These are phyloP conservation scores for Citrus trifoliata DNA, from an alignment of 345 rosid species.

Conservation along the genomic window DNA sequence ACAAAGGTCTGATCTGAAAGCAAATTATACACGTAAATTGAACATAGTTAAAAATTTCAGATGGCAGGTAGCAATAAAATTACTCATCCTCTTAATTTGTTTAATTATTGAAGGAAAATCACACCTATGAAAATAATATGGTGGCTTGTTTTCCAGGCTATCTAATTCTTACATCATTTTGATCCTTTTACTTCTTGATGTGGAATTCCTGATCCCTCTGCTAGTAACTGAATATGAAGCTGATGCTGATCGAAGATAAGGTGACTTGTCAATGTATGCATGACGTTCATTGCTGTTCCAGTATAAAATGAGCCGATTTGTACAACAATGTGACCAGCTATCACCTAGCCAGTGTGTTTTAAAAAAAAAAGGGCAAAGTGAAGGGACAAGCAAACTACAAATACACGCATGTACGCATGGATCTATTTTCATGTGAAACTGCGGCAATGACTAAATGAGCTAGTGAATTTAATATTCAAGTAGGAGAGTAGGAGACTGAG, in stretches of 20 bases:
- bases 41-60: background rate
- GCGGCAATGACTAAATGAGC: background rate
- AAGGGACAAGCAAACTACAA: background rate
- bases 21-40: background rate
- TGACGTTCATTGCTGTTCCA: slow-evolving; percentile 83
- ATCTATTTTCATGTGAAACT: background rate
- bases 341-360: slow-evolving; percentile 52
- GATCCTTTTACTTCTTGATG: slow-evolving; percentile 52
- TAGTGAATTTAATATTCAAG: background rate
- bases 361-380: background rate
- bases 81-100: background rate
- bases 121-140: background rate
- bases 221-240: slow-evolving; percentile 75
- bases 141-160: background rate
- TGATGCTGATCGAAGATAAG: slow-evolving; percentile 73
- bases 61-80: background rate
- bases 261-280: slow-evolving; percentile 85
- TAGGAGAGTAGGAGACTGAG: background rate
- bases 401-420: background rate
- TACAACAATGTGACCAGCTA: slow-evolving; percentile 95
- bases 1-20: background rate
- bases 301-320: slow-evolving; percentile 74
- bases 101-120: slow-evolving; percentile 8
- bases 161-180: slow-evolving; percentile 47
- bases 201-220: slow-evolving; percentile 65